phyloP scores from a whole-genome alignment of 345 rosid species.

The Brassica napus region DNA sequence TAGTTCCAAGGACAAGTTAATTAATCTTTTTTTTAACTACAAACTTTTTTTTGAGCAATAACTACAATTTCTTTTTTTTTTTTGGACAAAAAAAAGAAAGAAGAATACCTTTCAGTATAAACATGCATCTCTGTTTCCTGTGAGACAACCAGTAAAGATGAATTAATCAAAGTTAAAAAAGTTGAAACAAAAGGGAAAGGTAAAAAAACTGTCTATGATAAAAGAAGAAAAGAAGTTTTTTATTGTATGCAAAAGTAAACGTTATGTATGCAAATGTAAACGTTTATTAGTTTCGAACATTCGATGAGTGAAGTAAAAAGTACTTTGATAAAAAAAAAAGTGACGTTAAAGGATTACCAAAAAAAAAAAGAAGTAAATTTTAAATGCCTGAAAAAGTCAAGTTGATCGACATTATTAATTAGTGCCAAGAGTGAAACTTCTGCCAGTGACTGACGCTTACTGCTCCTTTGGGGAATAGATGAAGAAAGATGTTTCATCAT shows the following conservation, averaged over 20 bases:
- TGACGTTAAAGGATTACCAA: background rate
- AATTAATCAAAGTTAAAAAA: constrained; percentile 16
- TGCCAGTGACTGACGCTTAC: constrained; percentile 27
- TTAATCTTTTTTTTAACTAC: background rate
- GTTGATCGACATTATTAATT: constrained; percentile 23
- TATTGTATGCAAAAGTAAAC: constrained; percentile 15
- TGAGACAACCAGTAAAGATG: constrained; percentile 34
- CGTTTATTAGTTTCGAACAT: constrained; percentile 11
- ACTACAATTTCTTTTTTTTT: background rate
- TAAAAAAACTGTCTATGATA: constrained; percentile 13
- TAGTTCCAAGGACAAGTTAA: constrained; percentile 12
- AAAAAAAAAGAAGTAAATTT: background rate
- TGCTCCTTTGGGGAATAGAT: constrained; percentile 15
- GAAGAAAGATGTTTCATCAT: constrained; percentile 25
- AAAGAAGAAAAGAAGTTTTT: background rate
- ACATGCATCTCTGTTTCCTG: constrained; percentile 50
- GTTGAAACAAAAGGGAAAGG: constrained; percentile 22
- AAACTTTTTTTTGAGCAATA: background rate
- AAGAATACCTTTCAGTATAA: constrained; percentile 9
- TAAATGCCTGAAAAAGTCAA: constrained; percentile 33
- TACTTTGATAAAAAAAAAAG: background rate
- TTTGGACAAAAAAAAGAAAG: too few relatives aligned
- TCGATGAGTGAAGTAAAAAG: background rate
- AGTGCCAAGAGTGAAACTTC: constrained; percentile 18
- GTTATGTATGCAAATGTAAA: background rate